Evolutionary conservation across 805 yeast genomes (phyloP), one percentile per base, ranked within the genome.

Genomic region (Ogataea pilisensis): DNA sequence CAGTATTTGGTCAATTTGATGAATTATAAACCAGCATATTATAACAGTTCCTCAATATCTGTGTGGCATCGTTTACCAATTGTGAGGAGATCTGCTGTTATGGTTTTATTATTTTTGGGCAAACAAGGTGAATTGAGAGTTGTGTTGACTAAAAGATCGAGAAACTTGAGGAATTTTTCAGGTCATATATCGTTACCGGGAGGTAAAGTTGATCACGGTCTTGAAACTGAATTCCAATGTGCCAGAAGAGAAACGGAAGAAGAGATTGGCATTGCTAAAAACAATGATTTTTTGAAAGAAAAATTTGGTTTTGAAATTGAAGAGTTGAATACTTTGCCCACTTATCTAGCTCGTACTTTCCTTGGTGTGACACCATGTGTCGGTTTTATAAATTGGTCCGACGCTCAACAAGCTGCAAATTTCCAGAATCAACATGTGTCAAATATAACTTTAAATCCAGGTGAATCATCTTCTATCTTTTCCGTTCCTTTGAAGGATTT

Each of bases 151-250:
- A 80, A 84, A 51, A 64, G 98, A 46, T 80, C 95, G 3, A 69
- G 83, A 35, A 68, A 72, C 28, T 68, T 91, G 51, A 69, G 79
- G 36, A 76, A 76, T 39, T 90, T 89, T 64, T 84, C 93, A 0
- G 96, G 97, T 5, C 96, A 90, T 59, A 85, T 85, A 5, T 87
- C 96, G 2, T 68, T 90, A 8, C 98, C 98, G 4, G 98, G 98
- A 2, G 98, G 97, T 8, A 86, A 83, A 55, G 89, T 95, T 4
- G 97, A 90, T 59, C 56, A 50, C 31, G 78, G 73, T 0, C 66
- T 74, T 16, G 88, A 87, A 51, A 61, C 73, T 12, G 86, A 85
- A 42, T 81, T 83, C 72, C 73, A 75, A 33, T 82, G 83, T 30
- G 83, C 96, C 0, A 68, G 95, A 43, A 68, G 98, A 25, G 98